Percentiles rank a stretch among this genome's conserved stretches.
These are phyloP conservation scores for Leucosporidium scottii DNA, from an alignment of 768 basidiomycete species.

Conservation along the genomic window DNA sequence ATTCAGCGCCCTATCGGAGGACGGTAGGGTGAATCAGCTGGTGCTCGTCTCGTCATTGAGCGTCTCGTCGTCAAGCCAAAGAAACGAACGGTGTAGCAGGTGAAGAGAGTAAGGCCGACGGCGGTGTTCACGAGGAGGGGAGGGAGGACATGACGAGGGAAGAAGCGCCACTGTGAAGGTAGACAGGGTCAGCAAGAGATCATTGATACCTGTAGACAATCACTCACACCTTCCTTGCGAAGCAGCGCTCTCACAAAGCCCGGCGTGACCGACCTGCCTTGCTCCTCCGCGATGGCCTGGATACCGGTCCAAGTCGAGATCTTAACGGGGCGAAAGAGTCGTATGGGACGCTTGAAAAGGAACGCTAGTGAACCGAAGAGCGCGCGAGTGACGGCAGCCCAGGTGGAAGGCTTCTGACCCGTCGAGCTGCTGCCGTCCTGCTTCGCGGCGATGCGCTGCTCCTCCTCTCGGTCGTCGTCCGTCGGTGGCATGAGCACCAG, in stretches of 20 bases:
- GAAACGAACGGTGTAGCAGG: slow-evolving; percentile 22
- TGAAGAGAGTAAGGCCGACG: slow-evolving; percentile 36
- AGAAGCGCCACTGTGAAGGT: slow-evolving; percentile 22
- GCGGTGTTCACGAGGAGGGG: slow-evolving; percentile 32
- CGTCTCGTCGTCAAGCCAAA: too few species aligned
- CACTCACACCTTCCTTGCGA: slow-evolving; percentile 18
- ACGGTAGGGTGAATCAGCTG: too few species aligned
- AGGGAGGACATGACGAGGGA: slow-evolving; percentile 26
- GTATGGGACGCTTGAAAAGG: slow-evolving; percentile 30
- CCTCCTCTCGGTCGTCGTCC: too few species aligned
- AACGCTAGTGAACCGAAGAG: slow-evolving; percentile 23
- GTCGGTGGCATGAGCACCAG: too few species aligned
- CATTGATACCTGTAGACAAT: neutral
- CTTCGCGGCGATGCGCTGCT: too few species aligned
- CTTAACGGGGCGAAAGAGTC: slow-evolving; percentile 32
- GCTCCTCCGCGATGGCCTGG: slow-evolving; percentile 30
- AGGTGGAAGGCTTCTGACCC: slow-evolving; percentile 5
- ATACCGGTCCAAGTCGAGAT: slow-evolving; percentile 33
- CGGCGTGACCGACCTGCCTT: slow-evolving; percentile 14
- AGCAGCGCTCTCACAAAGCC: slow-evolving; percentile 18
- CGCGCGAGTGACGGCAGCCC: slow-evolving; percentile 8
- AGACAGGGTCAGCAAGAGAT: neutral
- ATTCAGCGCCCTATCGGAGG: neutral
- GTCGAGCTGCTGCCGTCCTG: too few species aligned
- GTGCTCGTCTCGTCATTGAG: too few species aligned